Evolutionary conservation across 2,329 filamentous ascomycete genomes (phyloP), one percentile per base, ranked within the genome.

Genomic region (Phialemoniopsis sp.): DNA sequence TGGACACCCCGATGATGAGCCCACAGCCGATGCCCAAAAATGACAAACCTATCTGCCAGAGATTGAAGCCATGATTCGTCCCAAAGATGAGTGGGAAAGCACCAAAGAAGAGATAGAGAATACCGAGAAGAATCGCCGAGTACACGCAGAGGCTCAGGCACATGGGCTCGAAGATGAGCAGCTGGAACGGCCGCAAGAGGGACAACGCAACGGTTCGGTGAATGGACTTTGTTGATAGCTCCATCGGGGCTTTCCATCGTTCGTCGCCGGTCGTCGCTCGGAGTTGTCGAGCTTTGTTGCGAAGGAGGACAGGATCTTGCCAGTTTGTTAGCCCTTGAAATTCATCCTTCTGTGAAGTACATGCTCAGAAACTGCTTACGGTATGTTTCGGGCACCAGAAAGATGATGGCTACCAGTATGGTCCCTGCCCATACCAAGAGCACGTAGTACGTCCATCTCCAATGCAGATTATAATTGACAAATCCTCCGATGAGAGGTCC

Each of bases 81-180:
- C 70, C 67, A 54, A 80, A 85, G 40, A 84, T 78, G 13, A 82
- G 62, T 4, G 80, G 79, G 56, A 85, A 84, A n/a, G 74, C 75
- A 50, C 84, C 80, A 52, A 85, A 85, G 60, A 73, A 84, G 32
- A 66, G 71, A 50, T 78, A 78, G 13, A 16, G 30, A 8, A 32
- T n/a, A 13, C 13, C 15, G 30, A 16, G 30, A 13, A 32, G 21
- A 10, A 26, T 26, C 6, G 80, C 79, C 2, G 78, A 82, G 37
- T 82, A 76, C 13, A 82, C 64, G 56, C 81, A 85, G 16, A 86
- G 68, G 44, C 74, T 77, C 45, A 82, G 58, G 43, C 76, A 78
- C 81, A 86, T 86, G 35, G 79, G 80, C 58, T 85, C 80, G 32
- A 82, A 63, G 34, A 75, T 58, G 16, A 87, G 64, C 5, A 87